phyloP scores from a whole-genome alignment of 441 rosid genomes.

The Oxalis stricta region DNA sequence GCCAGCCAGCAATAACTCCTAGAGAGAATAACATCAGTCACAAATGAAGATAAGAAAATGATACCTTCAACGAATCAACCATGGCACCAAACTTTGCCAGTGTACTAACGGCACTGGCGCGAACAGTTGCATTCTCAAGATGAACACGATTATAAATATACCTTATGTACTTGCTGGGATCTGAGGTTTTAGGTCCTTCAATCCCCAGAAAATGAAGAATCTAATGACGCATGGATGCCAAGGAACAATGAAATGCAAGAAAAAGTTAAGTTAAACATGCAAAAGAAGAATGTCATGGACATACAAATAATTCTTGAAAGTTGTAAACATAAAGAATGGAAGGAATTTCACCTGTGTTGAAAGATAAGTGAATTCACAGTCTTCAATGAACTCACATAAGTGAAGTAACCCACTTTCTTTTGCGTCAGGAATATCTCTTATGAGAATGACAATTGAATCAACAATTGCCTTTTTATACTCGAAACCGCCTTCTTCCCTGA shows the following conservation, averaged over 20 bases:
- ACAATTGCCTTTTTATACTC: constrained; percentile 93
- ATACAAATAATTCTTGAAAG: neutral
- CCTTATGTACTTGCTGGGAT: constrained; percentile 89
- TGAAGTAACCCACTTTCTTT: constrained; percentile 94
- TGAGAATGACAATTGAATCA: constrained; percentile 85
- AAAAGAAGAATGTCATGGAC: neutral
- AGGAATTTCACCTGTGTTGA: constrained; percentile 67
- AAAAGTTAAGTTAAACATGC: neutral
- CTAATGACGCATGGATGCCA: constrained; percentile 26
- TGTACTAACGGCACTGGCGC: constrained; percentile 94
- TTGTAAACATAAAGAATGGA: neutral
- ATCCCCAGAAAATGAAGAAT: constrained; percentile 92
- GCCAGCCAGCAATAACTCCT: neutral
- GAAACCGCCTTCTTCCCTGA: constrained; percentile 97
- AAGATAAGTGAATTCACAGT: constrained; percentile 97
- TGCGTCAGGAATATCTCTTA: constrained; percentile 91
- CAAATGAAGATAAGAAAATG: neutral
- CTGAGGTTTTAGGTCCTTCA: constrained; percentile 96
- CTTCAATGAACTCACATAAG: constrained; percentile 94
- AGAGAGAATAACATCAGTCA: neutral
- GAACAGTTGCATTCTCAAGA: constrained; percentile 95
- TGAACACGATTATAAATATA: constrained; percentile 95
- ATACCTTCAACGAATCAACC: constrained; percentile 81
- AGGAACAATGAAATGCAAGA: too few species aligned
- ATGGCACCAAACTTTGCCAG: constrained; percentile 90